phyloP scores from a whole-genome alignment of 192 early-diverging fungal species.

The Dispira parvispora region DNA sequence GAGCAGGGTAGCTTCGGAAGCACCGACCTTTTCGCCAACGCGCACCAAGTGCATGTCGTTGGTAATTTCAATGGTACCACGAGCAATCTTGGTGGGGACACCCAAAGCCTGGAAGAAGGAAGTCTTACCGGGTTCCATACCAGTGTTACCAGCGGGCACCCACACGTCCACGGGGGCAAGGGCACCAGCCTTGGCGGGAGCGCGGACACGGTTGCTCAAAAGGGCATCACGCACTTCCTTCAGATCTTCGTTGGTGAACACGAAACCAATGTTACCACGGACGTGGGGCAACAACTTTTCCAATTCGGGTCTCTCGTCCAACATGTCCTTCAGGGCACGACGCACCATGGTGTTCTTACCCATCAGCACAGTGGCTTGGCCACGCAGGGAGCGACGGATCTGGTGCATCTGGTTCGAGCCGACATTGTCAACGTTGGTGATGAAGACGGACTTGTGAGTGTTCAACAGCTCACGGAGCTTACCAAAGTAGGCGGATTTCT shows the following conservation, averaged over 20 bases:
- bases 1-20: slow-evolving; percentile 93
- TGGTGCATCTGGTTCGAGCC: slow-evolving; percentile 99
- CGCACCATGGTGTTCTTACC: slow-evolving; percentile 99
- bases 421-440: slow-evolving; percentile 99
- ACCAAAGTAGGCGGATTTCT: slow-evolving; percentile 92
- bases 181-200: slow-evolving; percentile 92
- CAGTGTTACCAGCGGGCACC: slow-evolving; percentile 95
- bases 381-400: slow-evolving; percentile 81
- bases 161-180: slow-evolving; percentile 85
- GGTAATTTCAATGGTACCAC: slow-evolving; percentile 99
- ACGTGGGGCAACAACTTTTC: slow-evolving; percentile 72
- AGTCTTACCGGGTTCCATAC: slow-evolving; percentile 99
- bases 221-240: slow-evolving; percentile 87
- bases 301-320: slow-evolving; percentile 63
- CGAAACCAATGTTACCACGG: slow-evolving; percentile 95
- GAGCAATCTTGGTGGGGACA: slow-evolving; percentile 99
- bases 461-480: slow-evolving; percentile 82
- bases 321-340: slow-evolving; percentile 46
- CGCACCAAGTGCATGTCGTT: slow-evolving; percentile 87
- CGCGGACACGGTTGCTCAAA: slow-evolving; percentile 82
- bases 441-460: slow-evolving; percentile 93
- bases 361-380: slow-evolving; percentile 87
- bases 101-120: slow-evolving; percentile 99
- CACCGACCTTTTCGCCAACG: slow-evolving; percentile 83
- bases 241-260: slow-evolving; percentile 97